phyloP scores from a whole-genome alignment of 2,329 filamentous ascomycete species.

The Aureobasidium uvarum region DNA sequence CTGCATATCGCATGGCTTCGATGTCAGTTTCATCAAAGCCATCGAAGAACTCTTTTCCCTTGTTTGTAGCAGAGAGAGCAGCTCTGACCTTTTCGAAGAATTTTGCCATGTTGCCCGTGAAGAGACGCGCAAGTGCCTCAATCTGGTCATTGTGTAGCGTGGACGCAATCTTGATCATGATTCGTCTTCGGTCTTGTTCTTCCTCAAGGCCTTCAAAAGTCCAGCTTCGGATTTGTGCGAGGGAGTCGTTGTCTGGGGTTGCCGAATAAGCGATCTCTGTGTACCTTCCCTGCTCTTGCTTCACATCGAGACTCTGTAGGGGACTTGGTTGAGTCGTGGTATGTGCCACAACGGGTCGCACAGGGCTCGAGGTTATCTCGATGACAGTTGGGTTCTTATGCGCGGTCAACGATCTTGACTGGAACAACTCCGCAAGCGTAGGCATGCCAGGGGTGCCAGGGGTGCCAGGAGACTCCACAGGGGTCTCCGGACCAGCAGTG shows the following conservation, averaged over 20 bases:
- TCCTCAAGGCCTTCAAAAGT: slow-evolving; percentile 41
- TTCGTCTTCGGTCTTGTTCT: slow-evolving; percentile 40
- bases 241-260: slow-evolving; percentile 29
- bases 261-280: neutral
- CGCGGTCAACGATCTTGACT: neutral
- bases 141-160: neutral
- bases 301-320: neutral
- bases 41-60: neutral
- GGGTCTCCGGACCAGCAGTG: neutral
- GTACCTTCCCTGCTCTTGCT: neutral
- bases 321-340: neutral
- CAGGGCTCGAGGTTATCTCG: neutral
- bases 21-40: neutral
- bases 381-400: neutral
- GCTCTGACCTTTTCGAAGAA: neutral
- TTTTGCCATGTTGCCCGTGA: slow-evolving; percentile 49
- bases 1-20: slow-evolving; percentile 4
- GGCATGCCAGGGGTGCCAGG: neutral
- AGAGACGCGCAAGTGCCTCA: slow-evolving; percentile 31
- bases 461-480: neutral
- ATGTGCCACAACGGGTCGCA: neutral
- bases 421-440: neutral
- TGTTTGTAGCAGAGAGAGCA: neutral
- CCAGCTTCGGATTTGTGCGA: slow-evolving; percentile 37
- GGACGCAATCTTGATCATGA: slow-evolving; percentile 24